Evolutionary conservation across 306 rosid species (phyloP).

Genomic region (Dryas octopetala): DNA sequence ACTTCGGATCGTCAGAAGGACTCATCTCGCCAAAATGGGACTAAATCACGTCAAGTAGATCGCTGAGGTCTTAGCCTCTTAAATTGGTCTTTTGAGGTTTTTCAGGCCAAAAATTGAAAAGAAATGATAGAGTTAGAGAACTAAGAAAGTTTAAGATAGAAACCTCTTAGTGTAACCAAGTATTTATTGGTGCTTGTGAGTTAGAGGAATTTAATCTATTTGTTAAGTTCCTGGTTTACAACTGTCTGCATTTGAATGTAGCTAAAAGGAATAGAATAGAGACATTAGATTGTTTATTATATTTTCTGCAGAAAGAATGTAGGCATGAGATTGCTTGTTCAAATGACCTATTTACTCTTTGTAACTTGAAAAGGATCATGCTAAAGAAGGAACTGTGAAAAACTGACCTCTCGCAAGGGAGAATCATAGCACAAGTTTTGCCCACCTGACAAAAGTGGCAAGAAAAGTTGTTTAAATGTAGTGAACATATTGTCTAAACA

Average conservation of each 20-base stretch:
- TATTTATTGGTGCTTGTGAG: background rate
- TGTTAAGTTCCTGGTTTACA: conserved; percentile 23
- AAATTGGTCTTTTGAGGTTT: background rate
- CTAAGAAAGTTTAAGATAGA: conserved; percentile 11
- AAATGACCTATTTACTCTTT: background rate
- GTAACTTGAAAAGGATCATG: background rate
- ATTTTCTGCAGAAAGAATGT: conserved; percentile 12
- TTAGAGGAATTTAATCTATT: conserved; percentile 24
- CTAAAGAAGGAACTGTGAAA: too few relatives aligned
- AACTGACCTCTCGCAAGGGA: too few relatives aligned
- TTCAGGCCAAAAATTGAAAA: background rate
- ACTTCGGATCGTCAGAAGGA: conserved; percentile 23
- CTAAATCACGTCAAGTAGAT: conserved; percentile 10
- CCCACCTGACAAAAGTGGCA: too few relatives aligned
- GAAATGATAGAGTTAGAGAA: conserved; percentile 7
- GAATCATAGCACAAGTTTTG: too few relatives aligned
- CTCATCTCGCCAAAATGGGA: conserved; percentile 31
- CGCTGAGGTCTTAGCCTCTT: conserved; percentile 7
- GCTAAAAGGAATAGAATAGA: conserved; percentile 12
- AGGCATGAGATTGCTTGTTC: conserved; percentile 19
- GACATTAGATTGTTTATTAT: conserved; percentile 11
- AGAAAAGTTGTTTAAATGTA: conserved; percentile 3
- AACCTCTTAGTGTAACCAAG: conserved; percentile 5
- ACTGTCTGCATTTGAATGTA: conserved; percentile 21
- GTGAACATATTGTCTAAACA: background rate